Evolutionary conservation across 2,329 filamentous ascomycete species (phyloP).

Genomic region (Tothia fuscella): DNA sequence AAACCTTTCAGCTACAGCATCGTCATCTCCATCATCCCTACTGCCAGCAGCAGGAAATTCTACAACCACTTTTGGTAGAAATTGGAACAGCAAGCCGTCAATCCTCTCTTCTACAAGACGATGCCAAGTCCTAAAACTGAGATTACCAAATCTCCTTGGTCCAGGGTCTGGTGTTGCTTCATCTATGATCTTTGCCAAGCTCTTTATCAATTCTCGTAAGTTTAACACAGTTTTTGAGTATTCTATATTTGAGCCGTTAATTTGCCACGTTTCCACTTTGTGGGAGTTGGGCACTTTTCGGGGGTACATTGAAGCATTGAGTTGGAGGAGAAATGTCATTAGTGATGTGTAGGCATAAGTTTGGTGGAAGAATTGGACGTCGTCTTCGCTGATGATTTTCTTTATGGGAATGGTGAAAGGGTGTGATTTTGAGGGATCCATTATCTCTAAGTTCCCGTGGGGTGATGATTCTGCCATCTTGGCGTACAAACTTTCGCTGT

Average conservation of each 20-base stretch:
- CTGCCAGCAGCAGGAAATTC: conserved; percentile 18
- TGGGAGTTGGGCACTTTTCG: conserved; percentile 34
- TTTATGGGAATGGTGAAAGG: conserved; percentile 60
- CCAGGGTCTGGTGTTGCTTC: conserved; percentile 76
- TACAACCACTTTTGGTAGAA: conserved; percentile 40
- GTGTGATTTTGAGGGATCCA: conserved; percentile 23
- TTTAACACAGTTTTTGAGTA: conserved; percentile 47
- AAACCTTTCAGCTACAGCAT: conserved; percentile 33
- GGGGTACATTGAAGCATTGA: conserved; percentile 79
- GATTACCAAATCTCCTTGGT: conserved; percentile 82
- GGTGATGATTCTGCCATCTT: conserved; percentile 5
- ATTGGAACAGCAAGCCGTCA: conserved; percentile 43
- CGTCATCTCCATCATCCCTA: conserved; percentile 18
- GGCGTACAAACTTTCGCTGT: no score
- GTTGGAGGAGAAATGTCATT: conserved; percentile 74
- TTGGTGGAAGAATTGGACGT: conserved; percentile 68
- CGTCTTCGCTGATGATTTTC: conserved; percentile 70
- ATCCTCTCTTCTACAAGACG: conserved; percentile 51
- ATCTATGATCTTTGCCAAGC: conserved; percentile 55
- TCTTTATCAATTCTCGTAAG: conserved; percentile 54
- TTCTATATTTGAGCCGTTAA: conserved; percentile 30
- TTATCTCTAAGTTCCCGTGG: background rate
- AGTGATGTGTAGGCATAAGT: conserved; percentile 81
- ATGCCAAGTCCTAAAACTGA: conserved; percentile 80
- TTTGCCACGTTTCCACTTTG: conserved; percentile 40